These are phyloP conservation scores for Apiotrichum laibachii DNA, from an alignment of 1,284 basidiomycete genomes.

Conservation along the genomic window DNA sequence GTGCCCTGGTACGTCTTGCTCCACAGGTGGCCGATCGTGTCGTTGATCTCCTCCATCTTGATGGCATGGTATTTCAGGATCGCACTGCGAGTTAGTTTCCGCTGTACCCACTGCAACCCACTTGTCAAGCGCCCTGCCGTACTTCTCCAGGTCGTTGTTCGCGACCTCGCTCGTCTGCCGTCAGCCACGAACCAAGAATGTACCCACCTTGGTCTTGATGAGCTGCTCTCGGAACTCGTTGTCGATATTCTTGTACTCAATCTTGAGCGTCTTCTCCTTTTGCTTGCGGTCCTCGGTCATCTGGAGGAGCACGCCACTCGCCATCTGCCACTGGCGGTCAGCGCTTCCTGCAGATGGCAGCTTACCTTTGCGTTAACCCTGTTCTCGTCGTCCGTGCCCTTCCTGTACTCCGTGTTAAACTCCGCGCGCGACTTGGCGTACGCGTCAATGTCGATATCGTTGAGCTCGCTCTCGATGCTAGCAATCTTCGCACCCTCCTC, in stretches of 20 bases:
- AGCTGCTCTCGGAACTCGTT: constrained; percentile 85
- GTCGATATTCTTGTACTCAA: constrained; percentile 83
- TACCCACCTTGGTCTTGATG: constrained; percentile 82
- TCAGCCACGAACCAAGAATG: constrained; percentile 1
- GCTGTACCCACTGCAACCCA: no score
- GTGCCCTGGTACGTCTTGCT: constrained; percentile 99
- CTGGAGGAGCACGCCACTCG: constrained; percentile 79
- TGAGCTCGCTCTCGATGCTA: constrained; percentile 69
- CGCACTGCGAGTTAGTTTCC: constrained; percentile 60
- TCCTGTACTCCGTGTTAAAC: constrained; percentile 76
- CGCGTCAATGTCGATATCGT: constrained; percentile 71
- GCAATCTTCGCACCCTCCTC: constrained; percentile 67
- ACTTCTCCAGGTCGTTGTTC: constrained; percentile 93
- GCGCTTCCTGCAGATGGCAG: neutral
- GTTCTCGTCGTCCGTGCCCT: constrained; percentile 58
- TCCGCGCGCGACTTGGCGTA: constrained; percentile 74
- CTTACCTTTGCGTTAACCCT: constrained; percentile 61
- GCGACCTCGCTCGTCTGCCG: constrained; percentile 86
- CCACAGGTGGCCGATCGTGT: constrained; percentile 93
- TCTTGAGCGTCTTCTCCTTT: constrained; percentile 66
- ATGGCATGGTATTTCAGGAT: constrained; percentile 98
- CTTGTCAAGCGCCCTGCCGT: constrained; percentile 93
- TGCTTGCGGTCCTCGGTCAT: constrained; percentile 66
- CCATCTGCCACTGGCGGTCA: constrained; percentile 67
- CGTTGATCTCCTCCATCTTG: constrained; percentile 99